Base-by-base conservation (phyloP, 2,329 filamentous ascomycete species). In the Sphaerulina musiva region DNA sequence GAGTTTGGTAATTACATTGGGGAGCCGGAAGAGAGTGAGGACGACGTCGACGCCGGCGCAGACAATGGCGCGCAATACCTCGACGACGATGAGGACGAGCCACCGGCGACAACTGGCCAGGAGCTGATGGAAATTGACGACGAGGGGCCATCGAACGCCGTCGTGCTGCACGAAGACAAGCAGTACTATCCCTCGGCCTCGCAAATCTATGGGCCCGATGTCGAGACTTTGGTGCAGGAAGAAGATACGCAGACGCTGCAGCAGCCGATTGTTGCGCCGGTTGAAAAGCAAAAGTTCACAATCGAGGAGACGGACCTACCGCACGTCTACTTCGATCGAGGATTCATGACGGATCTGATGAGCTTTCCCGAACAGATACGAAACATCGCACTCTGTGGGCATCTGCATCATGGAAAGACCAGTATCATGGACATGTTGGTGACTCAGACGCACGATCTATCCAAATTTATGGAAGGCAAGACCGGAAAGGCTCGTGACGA, bases 1-100 rank as follows among this genome's bases (percentile, higher is more conserved):
- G 92, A 97, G 89, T 97, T 97, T 76, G 92, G 92, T 68, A 97
- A 97, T 77, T 97, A 93, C 74, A 95, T 97, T 70, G 93, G 93
- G 69, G 93, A 96, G 73, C 89, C 89, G 67, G 86, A 84, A 70
- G 86, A 86, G 71, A 93, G 89, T 54, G 91, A 95, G 68, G 86
- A 87, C 68, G 92, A 91, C 67, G 92, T 89, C 65, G 83, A 89
- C 69, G 82, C 82, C 67, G 82, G 84, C 64, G 85, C 87, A 71
- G 83, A 83, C 55, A 82, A 81, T 68, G 85, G 87, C 66, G 90
- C 92, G 67, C 83, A 85, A 66, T 95, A 95, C 72, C 85, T 83
- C 58, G 80, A 84, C 64, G 86, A 92, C 60, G 86, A 83, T 55
- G 81, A 79, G 57, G 81, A 81, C 46, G 70, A 81, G 50, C 71